Evolutionary conservation across 768 basidiomycete genomes (phyloP).

Genomic region (Cyclocybe cylindracea): DNA sequence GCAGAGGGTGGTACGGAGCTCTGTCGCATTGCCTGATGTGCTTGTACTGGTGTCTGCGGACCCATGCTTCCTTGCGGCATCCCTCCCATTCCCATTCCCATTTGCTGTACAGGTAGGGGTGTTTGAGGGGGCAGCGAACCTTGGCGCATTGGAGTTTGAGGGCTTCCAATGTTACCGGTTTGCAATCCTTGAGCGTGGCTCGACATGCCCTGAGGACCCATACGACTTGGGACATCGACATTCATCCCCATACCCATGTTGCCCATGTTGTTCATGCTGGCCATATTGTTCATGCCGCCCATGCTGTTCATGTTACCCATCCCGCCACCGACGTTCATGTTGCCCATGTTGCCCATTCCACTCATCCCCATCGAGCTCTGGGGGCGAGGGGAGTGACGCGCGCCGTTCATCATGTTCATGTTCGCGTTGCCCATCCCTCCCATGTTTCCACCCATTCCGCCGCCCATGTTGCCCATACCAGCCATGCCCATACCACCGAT

Average conservation of each 20-base stretch:
- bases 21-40: too few species aligned
- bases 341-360: constrained; percentile 16
- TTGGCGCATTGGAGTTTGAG: too few species aligned
- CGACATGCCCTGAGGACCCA: not conserved
- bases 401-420: constrained; percentile 13
- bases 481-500: constrained; percentile 13
- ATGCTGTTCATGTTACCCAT: constrained; percentile 6
- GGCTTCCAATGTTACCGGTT: not conserved
- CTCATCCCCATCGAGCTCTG: constrained; percentile 18
- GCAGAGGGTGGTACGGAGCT: too few species aligned
- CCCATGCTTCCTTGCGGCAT: too few species aligned
- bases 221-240: not conserved
- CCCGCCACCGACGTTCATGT: constrained; percentile 5
- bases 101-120: too few species aligned
- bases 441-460: constrained; percentile 15
- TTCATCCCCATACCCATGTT: constrained; percentile 2
- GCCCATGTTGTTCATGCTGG: constrained; percentile 7
- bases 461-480: constrained; percentile 15
- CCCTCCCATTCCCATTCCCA: too few species aligned
- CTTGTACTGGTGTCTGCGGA: too few species aligned
- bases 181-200: constrained; percentile 1
- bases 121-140: too few species aligned
- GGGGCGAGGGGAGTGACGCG: constrained; percentile 15
- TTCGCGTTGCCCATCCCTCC: constrained; percentile 4
- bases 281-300: constrained; percentile 13